Evolutionary conservation across 225 moss, liverwort and hornwort species (phyloP).

Genomic region (Physcomitrium patens): DNA sequence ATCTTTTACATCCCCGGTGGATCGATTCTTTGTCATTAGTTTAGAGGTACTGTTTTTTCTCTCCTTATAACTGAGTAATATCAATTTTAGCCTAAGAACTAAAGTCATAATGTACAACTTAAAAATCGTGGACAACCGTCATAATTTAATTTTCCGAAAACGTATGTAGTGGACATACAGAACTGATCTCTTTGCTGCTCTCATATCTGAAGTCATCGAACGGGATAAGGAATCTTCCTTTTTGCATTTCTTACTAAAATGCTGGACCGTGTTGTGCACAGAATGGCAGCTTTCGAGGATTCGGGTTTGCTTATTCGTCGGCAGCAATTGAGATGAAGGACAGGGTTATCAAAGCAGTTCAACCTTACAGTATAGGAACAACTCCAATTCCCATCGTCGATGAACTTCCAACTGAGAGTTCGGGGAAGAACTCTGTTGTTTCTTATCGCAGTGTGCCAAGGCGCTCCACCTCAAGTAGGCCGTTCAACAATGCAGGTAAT

Average conservation of each 20-base stretch:
- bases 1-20: slow-evolving; percentile 56
- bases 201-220: not conserved
- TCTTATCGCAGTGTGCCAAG: slow-evolving; percentile 70
- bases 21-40: slow-evolving; percentile 64
- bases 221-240: not conserved
- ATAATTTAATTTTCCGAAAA: not conserved
- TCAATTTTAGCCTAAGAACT: not conserved
- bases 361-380: slow-evolving; percentile 59
- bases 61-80: not conserved
- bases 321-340: slow-evolving; percentile 70
- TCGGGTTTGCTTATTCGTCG: slow-evolving; percentile 57
- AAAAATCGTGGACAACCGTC: not conserved
- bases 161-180: not conserved
- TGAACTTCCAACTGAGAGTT: slow-evolving; percentile 37
- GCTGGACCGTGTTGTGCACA: slow-evolving; percentile 35
- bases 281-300: slow-evolving; percentile 72
- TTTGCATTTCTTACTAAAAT: slow-evolving; percentile 13
- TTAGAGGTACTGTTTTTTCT: slow-evolving; percentile 49
- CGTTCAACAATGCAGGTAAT: slow-evolving; percentile 53
- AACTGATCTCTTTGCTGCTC: not conserved
- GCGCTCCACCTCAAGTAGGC: slow-evolving; percentile 49
- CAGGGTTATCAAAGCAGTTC: slow-evolving; percentile 59
- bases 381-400: slow-evolving; percentile 46
- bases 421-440: slow-evolving; percentile 43
- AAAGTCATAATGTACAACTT: not conserved